Base-by-base conservation (phyloP, 331 rosid genomes). In the Telfairia occidentalis region DNA sequence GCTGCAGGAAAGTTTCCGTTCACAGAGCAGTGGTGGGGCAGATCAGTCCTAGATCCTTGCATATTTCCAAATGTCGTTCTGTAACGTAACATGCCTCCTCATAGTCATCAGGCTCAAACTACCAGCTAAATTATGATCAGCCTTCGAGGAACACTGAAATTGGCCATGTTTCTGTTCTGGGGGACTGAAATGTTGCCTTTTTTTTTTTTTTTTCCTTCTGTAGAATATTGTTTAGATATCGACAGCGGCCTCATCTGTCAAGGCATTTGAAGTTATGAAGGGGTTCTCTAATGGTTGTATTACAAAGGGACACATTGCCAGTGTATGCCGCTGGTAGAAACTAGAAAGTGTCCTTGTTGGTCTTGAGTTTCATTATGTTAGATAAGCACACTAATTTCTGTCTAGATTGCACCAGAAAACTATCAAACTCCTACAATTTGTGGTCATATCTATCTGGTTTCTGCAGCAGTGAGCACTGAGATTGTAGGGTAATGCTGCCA, bases 1-100 rank as follows among this genome's bases (percentile, higher is more conserved):
- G 82, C 83, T 95, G 84, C 99, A 95, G 79, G 99, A 95, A 83
- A 83, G 90, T 83, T 90, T 96, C 5, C 92, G 90, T 30, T 87
- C 96, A 19, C 97, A 90, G 77, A 75, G 85, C 83, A 85, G 90
- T 63, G 78, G 89, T 21, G 90, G 91, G 10, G 87, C 87, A 26
- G 97, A 89, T 57, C 89, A 97, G 38, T 95, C 96, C 38, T 87
- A 87, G 77, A 87, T 90, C 84, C 79, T 89, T 74, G 78, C 84
- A 80, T 85, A 84, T 78, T 85, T 95, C 57, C 89, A 11, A 88
- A 87, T 78, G 86, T 80, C 93, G 83, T 76, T 96, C 89, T 77
- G 83, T 91, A 30, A 88, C 84, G 45, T 89, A 83, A 70, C 84
- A 48, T 67, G 81, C 15, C 37, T 3, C 92, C 45, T 78, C 89